Evolutionary conservation across 1,284 basidiomycete species (phyloP).

Genomic region (Moesziomyces antarcticus): DNA sequence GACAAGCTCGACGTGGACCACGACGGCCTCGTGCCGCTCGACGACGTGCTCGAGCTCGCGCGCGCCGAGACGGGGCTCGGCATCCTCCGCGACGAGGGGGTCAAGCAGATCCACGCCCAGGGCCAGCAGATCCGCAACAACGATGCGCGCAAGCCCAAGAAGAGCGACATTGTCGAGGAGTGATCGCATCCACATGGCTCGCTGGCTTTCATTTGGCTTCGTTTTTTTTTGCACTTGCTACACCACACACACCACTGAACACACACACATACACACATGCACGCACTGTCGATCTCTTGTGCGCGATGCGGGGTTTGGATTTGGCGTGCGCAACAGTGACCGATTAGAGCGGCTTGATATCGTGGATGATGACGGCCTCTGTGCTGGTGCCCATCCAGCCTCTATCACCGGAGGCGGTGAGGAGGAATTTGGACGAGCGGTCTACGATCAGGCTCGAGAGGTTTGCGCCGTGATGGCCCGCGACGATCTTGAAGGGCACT

Average conservation of each 20-base stretch:
- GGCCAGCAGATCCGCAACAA: conserved; percentile 44
- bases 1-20: conserved; percentile 95
- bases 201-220: too few relatives aligned
- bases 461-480: conserved; percentile 93
- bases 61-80: conserved; percentile 67
- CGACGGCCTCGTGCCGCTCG: conserved; percentile 82
- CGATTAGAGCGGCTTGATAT: conserved; percentile 42
- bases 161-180: conserved; percentile 58
- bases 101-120: conserved; percentile 55
- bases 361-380: conserved; percentile 62
- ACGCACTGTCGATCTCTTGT: conserved; percentile 1
- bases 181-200: not conserved
- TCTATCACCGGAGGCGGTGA: conserved; percentile 91
- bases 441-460: conserved; percentile 91
- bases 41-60: conserved; percentile 69
- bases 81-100: conserved; percentile 60
- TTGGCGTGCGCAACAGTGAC: too few relatives aligned
- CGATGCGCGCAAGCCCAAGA: conserved; percentile 52
- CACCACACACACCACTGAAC: not conserved
- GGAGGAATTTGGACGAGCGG: conserved; percentile 82
- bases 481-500: conserved; percentile 85
- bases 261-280: conserved; percentile 6
- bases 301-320: too few relatives aligned
- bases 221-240: not conserved
- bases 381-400: conserved; percentile 76